phyloP scores from a whole-genome alignment of 441 rosid species.

The Raphanus hybrid region DNA sequence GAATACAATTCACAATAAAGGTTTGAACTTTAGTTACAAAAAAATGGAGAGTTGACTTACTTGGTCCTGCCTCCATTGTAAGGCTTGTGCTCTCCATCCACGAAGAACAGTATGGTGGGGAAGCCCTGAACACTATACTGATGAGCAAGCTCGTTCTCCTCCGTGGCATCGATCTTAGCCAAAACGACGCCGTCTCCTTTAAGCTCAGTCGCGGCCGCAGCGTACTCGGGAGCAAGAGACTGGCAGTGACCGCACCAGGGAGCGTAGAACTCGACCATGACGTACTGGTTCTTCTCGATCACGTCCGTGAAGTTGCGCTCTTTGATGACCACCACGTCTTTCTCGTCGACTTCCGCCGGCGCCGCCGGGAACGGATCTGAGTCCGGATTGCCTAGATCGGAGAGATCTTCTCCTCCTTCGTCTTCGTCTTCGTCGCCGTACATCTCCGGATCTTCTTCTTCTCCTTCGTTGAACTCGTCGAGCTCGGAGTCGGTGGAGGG shows the following conservation, averaged over 20 bases:
- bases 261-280: slow-evolving; percentile 97
- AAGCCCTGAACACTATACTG: slow-evolving; percentile 87
- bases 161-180: slow-evolving; percentile 95
- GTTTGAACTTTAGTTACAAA: neutral
- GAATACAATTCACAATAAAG: no score
- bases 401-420: no score
- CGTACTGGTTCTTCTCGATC: slow-evolving; percentile 65
- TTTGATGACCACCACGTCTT: neutral
- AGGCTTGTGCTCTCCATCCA: slow-evolving; percentile 85
- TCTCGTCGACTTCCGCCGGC: no score
- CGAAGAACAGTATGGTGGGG: slow-evolving; percentile 78
- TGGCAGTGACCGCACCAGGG: slow-evolving; percentile 99
- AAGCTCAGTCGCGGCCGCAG: slow-evolving; percentile 95
- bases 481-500: no score
- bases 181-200: slow-evolving; percentile 65
- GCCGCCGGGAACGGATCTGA: no score
- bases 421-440: no score
- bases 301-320: slow-evolving; percentile 71
- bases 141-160: slow-evolving; percentile 84
- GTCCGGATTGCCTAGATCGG: no score
- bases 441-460: no score
- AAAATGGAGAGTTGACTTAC: slow-evolving; percentile 50
- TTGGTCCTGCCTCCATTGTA: slow-evolving; percentile 82
- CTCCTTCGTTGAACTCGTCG: no score
- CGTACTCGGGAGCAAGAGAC: slow-evolving; percentile 94